Base-by-base conservation (phyloP, 495 filamentous ascomycete species). In the Aspergillus kassunensis region DNA sequence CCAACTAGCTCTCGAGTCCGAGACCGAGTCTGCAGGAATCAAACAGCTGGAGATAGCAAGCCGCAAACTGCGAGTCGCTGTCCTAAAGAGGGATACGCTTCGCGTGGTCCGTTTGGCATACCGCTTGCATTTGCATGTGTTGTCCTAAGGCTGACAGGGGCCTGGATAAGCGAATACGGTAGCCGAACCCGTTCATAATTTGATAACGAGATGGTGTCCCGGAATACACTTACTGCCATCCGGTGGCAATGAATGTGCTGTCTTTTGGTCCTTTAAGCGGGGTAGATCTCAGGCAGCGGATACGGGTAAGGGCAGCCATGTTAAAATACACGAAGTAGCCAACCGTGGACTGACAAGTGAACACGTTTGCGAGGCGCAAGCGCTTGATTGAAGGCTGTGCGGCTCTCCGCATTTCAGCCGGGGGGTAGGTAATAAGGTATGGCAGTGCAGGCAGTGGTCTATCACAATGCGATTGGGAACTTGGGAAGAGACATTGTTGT, bases 401-500 rank as follows among this genome's bases (percentile, higher is more conserved):
- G 44, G 44, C 30, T 34, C 29, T 46, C 44, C 30, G 44, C 30
- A 45, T 19, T 42, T n/a, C n/a, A n/a, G n/a, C n/a, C n/a, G n/a
- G n/a, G n/a, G n/a, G n/a, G n/a, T n/a, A n/a, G n/a, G n/a, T n/a
- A n/a, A n/a, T n/a, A n/a, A n/a, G n/a, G n/a, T n/a, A n/a, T n/a
- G n/a, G n/a, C n/a, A n/a, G n/a, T n/a, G n/a, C n/a, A n/a, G n/a
- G n/a, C n/a, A n/a, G n/a, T n/a, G n/a, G n/a, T n/a, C n/a, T n/a
- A n/a, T n/a, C n/a, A n/a, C n/a, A n/a, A n/a, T n/a, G n/a, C n/a
- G n/a, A n/a, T n/a, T n/a, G n/a, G n/a, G n/a, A n/a, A n/a, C n/a
- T n/a, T n/a, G n/a, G n/a, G n/a, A 33, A 11, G 10, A n/a, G 6
- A 33, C 21, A 24, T 27, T 16, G 20, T n/a, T 25, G 41, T n/a